Percentiles rank a stretch among this genome's conserved stretches.
Evolutionary conservation across 495 filamentous ascomycete species (phyloP).

Genomic region (Glutinoglossum americanum): DNA sequence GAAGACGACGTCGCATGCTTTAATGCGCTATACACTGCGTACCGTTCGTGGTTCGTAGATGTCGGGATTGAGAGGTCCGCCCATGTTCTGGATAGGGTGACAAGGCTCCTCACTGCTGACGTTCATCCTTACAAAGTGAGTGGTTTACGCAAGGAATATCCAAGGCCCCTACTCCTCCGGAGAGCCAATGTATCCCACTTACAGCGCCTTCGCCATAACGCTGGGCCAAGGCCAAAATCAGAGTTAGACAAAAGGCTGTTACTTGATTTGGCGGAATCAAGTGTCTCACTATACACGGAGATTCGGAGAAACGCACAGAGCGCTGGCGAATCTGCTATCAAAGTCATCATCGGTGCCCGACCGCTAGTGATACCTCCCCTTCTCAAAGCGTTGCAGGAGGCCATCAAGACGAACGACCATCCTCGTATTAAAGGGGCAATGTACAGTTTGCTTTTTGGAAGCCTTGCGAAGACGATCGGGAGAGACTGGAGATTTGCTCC

Average conservation of each 20-base stretch:
- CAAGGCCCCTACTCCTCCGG: slow-evolving; percentile 66
- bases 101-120: slow-evolving; percentile 61
- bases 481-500: slow-evolving; percentile 89
- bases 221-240: slow-evolving; percentile 62
- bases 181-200: slow-evolving; percentile 87
- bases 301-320: slow-evolving; percentile 82
- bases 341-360: slow-evolving; percentile 65
- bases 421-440: slow-evolving; percentile 84
- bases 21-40: slow-evolving; percentile 75
- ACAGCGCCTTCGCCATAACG: slow-evolving; percentile 81
- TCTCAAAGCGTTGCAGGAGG: slow-evolving; percentile 53
- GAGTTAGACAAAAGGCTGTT: slow-evolving; percentile 66
- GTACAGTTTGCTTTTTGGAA: slow-evolving; percentile 74
- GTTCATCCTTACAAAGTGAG: slow-evolving; percentile 83
- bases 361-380: slow-evolving; percentile 76
- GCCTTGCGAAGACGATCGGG: slow-evolving; percentile 65
- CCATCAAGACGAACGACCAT: slow-evolving; percentile 63
- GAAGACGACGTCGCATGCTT: slow-evolving; percentile 94
- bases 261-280: slow-evolving; percentile 73
- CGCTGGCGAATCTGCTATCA: slow-evolving; percentile 84
- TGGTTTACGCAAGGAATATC: slow-evolving; percentile 80
- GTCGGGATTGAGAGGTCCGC: slow-evolving; percentile 91
- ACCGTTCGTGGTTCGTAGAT: slow-evolving; percentile 91
- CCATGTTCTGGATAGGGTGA: slow-evolving; percentile 74
- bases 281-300: slow-evolving; percentile 86